phyloP scores from a whole-genome alignment of 352 stramenopile genomes.

The Globisporangium paroecandrum region DNA sequence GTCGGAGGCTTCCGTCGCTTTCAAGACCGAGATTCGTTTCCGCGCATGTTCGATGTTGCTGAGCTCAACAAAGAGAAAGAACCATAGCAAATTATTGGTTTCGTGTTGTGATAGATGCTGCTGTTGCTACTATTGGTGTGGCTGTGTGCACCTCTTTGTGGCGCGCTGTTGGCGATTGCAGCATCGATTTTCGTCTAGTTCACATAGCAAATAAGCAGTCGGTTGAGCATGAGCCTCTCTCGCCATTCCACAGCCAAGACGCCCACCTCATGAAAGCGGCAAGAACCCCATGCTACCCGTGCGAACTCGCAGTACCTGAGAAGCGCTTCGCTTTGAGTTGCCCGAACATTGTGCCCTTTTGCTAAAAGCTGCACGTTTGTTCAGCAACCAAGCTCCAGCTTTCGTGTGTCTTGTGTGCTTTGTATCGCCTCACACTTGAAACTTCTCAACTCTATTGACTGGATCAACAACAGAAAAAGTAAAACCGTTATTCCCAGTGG shows the following conservation, averaged over 20 bases:
- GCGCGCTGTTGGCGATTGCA: neutral
- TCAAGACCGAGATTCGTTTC: constrained; percentile 2
- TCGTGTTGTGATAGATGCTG: neutral
- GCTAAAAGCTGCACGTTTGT: neutral
- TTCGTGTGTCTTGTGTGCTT: neutral
- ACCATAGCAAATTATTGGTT: too few species aligned
- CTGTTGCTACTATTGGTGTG: neutral
- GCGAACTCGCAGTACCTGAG: neutral
- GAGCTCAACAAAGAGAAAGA: neutral
- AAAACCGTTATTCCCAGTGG: neutral
- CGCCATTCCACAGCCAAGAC: neutral
- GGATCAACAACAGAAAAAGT: neutral
- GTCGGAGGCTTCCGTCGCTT: constrained; percentile 5
- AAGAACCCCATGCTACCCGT: neutral
- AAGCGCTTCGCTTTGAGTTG: constrained; percentile 12
- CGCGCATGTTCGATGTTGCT: neutral
- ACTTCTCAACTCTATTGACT: neutral
- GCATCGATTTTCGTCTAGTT: constrained; percentile 15
- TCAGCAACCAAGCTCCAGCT: neutral
- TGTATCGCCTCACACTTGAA: neutral
- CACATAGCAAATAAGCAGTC: neutral
- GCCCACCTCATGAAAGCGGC: too few species aligned
- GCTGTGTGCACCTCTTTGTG: neutral
- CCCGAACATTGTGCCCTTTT: constrained; percentile 13
- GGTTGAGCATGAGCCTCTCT: neutral